Evolutionary conservation across 139 green algal species (phyloP).

Genomic region (Closterium sp.): DNA sequence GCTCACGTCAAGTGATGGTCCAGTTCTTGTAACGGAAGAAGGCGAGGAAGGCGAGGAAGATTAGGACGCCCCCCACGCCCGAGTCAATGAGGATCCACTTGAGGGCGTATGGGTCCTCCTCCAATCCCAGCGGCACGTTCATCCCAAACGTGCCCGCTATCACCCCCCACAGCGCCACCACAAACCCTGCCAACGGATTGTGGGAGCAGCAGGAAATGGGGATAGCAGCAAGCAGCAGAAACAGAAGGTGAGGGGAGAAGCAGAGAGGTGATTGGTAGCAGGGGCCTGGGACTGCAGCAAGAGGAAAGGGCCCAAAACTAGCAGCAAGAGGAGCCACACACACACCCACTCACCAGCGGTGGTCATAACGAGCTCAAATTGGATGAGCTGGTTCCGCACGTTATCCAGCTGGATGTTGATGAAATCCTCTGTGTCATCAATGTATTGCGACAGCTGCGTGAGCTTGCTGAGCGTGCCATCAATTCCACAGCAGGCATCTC

Average conservation of each 20-base stretch:
- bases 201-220: too few species aligned
- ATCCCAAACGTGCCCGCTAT: conserved; percentile 89
- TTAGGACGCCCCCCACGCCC: conserved; percentile 67
- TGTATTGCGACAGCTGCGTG: too few species aligned
- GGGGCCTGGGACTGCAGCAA: too few species aligned
- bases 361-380: conserved; percentile 83
- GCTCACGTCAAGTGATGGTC: conserved; percentile 16
- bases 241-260: too few species aligned
- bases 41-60: conserved; percentile 51
- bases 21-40: conserved; percentile 46
- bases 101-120: conserved; percentile 19
- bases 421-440: too few species aligned
- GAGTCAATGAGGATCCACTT: conserved; percentile 68
- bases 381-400: conserved; percentile 58
- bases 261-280: too few species aligned
- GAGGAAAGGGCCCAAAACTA: too few species aligned
- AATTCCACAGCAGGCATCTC: too few species aligned
- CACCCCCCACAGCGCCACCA: conserved; percentile 45
- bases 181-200: conserved; percentile 26
- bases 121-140: conserved; percentile 70
- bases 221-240: too few species aligned
- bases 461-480: too few species aligned
- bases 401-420: conserved; percentile 62
- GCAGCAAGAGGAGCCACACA: too few species aligned
- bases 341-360: too few species aligned